phyloP scores from a whole-genome alignment of 129 eudicot genomes.

The Apium graveolens region DNA sequence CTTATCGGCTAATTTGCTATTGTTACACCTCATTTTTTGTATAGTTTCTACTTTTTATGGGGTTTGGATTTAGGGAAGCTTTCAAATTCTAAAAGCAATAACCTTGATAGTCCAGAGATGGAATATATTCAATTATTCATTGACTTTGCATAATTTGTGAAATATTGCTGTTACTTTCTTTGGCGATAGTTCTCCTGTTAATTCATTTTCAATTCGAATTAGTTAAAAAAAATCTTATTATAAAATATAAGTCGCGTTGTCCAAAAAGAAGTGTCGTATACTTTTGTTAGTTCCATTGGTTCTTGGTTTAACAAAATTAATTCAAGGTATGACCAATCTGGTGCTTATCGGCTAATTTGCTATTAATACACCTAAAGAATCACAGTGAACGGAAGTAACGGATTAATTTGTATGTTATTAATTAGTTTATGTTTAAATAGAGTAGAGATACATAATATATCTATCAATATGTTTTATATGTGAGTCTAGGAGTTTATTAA shows the following conservation, averaged over 20 bases:
- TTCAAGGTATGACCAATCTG: slow-evolving; percentile 47
- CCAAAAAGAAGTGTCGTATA: slow-evolving; percentile 24
- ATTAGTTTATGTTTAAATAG: too few relatives aligned
- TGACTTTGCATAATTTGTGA: background rate
- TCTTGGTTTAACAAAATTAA: slow-evolving; percentile 86
- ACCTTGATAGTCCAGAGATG: background rate
- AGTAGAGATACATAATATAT: too few relatives aligned
- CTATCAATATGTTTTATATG: too few relatives aligned
- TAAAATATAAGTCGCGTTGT: too few relatives aligned
- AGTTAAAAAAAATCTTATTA: too few relatives aligned
- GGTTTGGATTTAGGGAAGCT: background rate
- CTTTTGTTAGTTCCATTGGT: slow-evolving; percentile 86
- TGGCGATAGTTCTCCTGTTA: background rate
- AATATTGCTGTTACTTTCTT: background rate
- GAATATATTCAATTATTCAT: background rate
- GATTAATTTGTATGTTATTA: too few relatives aligned
- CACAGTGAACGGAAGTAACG: too few relatives aligned
- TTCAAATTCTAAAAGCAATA: background rate
- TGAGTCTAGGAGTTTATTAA: too few relatives aligned
- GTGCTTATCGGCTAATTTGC: background rate
- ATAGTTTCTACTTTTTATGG: background rate
- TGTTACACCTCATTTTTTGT: background rate
- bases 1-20: background rate
- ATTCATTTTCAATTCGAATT: too few relatives aligned
- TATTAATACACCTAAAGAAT: background rate